These are phyloP conservation scores for Musa balbisiana DNA, from an alignment of 202 grass and related monocot genomes.

Conservation along the genomic window DNA sequence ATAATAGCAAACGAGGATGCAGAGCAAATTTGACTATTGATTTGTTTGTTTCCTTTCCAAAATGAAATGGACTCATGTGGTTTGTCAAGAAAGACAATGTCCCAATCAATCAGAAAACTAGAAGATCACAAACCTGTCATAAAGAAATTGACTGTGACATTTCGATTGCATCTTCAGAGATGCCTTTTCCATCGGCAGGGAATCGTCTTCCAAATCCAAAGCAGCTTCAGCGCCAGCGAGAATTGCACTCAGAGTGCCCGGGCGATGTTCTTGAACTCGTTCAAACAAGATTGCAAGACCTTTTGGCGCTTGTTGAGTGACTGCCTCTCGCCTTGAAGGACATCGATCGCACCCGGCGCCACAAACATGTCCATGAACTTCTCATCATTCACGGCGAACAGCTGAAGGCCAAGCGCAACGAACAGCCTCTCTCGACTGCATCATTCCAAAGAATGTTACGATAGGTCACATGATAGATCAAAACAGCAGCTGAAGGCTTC, in stretches of 20 bases:
- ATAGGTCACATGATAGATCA: conserved; percentile 18
- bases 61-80: too few relatives aligned
- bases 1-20: too few relatives aligned
- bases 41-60: too few relatives aligned
- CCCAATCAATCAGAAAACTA: neutral
- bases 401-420: conserved; percentile 63
- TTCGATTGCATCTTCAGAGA: neutral
- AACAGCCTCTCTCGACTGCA: conserved; percentile 76
- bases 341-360: conserved; percentile 55
- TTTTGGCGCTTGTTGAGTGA: conserved; percentile 83
- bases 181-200: neutral
- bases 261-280: conserved; percentile 85
- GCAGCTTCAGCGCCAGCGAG: neutral
- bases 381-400: conserved; percentile 81
- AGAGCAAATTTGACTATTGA: too few relatives aligned
- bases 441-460: conserved; percentile 19
- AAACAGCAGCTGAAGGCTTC: neutral
- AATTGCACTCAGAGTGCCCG: conserved; percentile 40
- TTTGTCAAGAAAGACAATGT: too few relatives aligned
- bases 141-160: neutral
- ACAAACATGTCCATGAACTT: conserved; percentile 99
- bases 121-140: neutral
- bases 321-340: conserved; percentile 64
- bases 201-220: conserved; percentile 19
- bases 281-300: conserved; percentile 71